Conservation (phyloP, 140 eudicot species). For the Cichorium intybus region DNA sequence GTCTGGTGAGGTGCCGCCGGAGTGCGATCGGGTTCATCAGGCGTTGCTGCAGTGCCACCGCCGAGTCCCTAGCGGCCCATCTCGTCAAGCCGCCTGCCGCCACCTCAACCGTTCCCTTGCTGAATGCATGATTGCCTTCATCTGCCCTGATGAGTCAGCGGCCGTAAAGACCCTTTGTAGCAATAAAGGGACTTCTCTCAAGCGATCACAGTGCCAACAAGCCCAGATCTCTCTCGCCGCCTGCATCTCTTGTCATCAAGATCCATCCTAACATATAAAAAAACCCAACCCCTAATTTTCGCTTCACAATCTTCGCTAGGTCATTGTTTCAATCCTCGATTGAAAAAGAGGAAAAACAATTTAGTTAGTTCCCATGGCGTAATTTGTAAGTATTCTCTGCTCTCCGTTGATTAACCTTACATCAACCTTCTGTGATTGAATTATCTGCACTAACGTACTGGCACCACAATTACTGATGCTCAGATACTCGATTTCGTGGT, state of each 20-base stretch:
- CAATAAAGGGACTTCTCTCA: constrained; percentile 79
- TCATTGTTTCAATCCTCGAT: not conserved
- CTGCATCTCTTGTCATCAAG: constrained; percentile 67
- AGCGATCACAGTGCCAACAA: constrained; percentile 86
- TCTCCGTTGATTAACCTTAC: not conserved
- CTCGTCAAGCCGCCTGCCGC: constrained; percentile 65
- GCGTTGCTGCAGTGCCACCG: constrained; percentile 70
- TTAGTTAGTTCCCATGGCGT: not conserved
- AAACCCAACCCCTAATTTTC: constrained; percentile 15
- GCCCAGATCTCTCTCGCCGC: constrained; percentile 76
- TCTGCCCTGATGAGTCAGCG: constrained; percentile 73
- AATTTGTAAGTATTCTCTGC: constrained; percentile 3
- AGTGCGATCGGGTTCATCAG: constrained; percentile 57
- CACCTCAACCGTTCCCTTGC: constrained; percentile 77
- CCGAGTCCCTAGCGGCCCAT: constrained; percentile 55
- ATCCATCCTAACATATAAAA: constrained; percentile 23
- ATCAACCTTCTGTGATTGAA: not conserved
- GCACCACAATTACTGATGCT: not conserved
- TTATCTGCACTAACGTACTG: not conserved
- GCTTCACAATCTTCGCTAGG: constrained; percentile 10
- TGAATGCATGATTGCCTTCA: constrained; percentile 54
- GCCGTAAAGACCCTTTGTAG: constrained; percentile 73
- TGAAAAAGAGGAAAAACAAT: not conserved
- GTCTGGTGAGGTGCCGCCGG: constrained; percentile 40
- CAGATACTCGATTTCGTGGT: not conserved